A percentile compares a stretch with the other conserved stretches of the same genome.
Conservation (phyloP, 768 basidiomycete genomes). For the Suillus weaverae region DNA sequence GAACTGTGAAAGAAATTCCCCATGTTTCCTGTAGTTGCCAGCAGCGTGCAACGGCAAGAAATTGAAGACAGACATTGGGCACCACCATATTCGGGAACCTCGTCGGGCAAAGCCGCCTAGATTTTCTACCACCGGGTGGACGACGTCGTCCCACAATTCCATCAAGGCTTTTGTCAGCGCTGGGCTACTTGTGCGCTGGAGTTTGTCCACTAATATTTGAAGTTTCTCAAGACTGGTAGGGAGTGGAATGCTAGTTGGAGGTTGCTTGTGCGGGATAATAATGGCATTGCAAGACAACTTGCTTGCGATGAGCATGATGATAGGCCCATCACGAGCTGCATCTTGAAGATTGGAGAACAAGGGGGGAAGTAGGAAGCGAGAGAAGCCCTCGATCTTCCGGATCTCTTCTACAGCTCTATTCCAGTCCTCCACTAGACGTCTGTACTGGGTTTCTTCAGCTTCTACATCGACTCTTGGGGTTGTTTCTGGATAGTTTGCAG, state of each 20-base stretch:
- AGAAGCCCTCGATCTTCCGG: constrained; percentile 14
- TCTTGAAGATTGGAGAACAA: constrained; percentile 13
- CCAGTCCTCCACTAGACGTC: constrained; percentile 11
- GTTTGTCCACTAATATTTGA: too few relatives aligned
- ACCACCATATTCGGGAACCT: neutral
- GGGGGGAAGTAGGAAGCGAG: constrained; percentile 18
- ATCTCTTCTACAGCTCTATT: neutral
- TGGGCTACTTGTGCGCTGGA: too few relatives aligned
- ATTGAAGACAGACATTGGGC: neutral
- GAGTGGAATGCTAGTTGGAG: too few relatives aligned
- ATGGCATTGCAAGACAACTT: too few relatives aligned
- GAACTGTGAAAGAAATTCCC: neutral
- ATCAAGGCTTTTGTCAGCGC: neutral
- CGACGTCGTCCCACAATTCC: constrained; percentile 1
- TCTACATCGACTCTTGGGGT: neutral
- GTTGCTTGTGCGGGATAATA: too few relatives aligned
- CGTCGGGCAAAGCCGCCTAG: neutral
- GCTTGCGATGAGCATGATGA: too few relatives aligned
- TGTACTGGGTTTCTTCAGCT: constrained; percentile 10
- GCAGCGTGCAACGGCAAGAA: neutral
- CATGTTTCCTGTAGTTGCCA: neutral
- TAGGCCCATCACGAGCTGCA: constrained; percentile 10
- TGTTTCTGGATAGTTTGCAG: neutral
- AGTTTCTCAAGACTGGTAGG: too few relatives aligned
- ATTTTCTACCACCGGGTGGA: neutral